Evolutionary conservation across 139 green algal genomes (phyloP), one percentile per base, ranked within the genome.

Genomic region (Chlorella sorokiniana): DNA sequence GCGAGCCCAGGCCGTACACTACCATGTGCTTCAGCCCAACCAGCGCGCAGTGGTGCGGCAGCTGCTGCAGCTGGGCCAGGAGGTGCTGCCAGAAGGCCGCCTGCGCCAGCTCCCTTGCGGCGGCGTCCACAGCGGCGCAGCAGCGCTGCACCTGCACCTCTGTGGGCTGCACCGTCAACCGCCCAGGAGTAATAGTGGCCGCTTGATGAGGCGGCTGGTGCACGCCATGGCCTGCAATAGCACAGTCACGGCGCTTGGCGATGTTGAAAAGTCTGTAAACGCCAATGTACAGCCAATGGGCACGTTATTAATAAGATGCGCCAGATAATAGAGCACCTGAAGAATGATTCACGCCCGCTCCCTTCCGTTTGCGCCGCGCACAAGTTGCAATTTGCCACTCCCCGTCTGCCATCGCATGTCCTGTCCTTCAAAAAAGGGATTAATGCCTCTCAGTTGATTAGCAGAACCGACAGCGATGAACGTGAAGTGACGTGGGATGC

Each of bases 1-100:
- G 20, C 23, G 88, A 93, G 27, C 89, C 89, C 54, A 93, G 67
- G 25, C 89, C 89, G 44, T 87, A 93, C 23, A 92, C 64, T 38
- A 92, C 89, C 69, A 93, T 61, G 35, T 64, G 41, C 3, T 22
- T 22, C 6, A 84, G 25, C 7, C 16, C 3, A 0, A 20, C 20
- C 5, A 71, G n/a, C 35, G 59, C 41, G 33, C 75, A 72, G 41
- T 44, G 41, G 4, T 40, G 61, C 2, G 40, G 75, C 59, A 81
- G 40, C 38, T 71, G 40, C 41, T 23, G 27, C 4, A 70, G 63
- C 63, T 44, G 63, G 7, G 31, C 6, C 31, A 11, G 41, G 63
- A 40, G 75, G n/a, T 71, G 75, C 59, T 27, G 40, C 75, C 75
- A 79, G 37, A 79, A 35, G 10, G 52, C 52, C 35, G 54, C 27